Conservation (phyloP, 371 early-diverging fungal genomes). For the Mucor irregularis region DNA sequence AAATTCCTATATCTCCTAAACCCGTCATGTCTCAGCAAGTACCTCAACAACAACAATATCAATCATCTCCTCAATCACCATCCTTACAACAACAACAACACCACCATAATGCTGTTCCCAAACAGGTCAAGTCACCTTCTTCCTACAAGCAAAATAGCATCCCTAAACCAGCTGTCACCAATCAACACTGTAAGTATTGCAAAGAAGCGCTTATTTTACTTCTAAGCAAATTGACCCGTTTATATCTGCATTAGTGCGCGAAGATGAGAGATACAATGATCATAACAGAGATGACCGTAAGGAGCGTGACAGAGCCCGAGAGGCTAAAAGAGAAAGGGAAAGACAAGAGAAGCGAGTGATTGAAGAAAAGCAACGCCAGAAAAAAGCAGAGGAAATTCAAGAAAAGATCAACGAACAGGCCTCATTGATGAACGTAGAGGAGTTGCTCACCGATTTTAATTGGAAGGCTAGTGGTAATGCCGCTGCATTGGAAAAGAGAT, state of each 20-base stretch:
- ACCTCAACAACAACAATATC: not conserved
- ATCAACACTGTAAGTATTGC: conserved; percentile 3
- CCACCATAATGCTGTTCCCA: not conserved
- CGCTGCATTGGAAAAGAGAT: conserved; percentile 64
- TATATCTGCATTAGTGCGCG: not conserved
- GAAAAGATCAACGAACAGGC: conserved; percentile 52
- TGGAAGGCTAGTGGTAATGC: conserved; percentile 81
- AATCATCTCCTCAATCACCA: not conserved
- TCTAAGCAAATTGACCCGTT: not conserved
- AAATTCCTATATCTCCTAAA: conserved; percentile 9
- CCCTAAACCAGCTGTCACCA: conserved; percentile 1
- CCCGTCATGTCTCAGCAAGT: not conserved
- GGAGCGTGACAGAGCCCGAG: conserved; percentile 36
- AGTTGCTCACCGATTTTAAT: conserved; percentile 67
- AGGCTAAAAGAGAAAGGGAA: conserved; percentile 39
- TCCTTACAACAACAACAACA: not conserved
- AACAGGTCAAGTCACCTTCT: not conserved
- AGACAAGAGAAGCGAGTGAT: conserved; percentile 22
- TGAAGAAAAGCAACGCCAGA: conserved; percentile 28
- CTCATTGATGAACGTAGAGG: conserved; percentile 62
- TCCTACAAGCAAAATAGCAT: not conserved
- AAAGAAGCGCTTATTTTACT: not conserved
- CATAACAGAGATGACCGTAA: conserved; percentile 28
- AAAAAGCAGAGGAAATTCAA: conserved; percentile 41
- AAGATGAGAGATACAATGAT: conserved; percentile 6